Evolutionary conservation across 1,139 yeast species (phyloP).

Genomic region (Pichia sp.): DNA sequence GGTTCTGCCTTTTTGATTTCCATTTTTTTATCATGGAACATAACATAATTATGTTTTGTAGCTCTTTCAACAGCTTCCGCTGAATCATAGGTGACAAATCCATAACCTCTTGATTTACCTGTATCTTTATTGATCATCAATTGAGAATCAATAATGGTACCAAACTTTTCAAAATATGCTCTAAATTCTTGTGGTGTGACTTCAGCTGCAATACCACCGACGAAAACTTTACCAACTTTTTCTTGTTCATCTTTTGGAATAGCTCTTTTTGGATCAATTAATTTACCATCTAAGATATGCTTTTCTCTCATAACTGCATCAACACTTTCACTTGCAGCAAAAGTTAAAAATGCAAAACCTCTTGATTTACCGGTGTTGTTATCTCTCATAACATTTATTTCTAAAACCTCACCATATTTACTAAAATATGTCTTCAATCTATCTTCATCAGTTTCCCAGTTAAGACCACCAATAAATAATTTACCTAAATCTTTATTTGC

Average conservation of each 20-base stretch:
- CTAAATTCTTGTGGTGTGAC: constrained; percentile 90
- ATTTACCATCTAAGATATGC: constrained; percentile 91
- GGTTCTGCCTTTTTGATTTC: constrained; percentile 99
- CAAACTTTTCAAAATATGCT: constrained; percentile 82
- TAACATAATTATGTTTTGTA: constrained; percentile 73
- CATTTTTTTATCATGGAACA: constrained; percentile 83
- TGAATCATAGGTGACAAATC: constrained; percentile 92
- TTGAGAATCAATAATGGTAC: constrained; percentile 93
- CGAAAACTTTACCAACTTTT: constrained; percentile 93
- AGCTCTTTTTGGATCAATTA: constrained; percentile 96
- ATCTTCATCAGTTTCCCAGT: constrained; percentile 97
- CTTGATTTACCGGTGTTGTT: constrained; percentile 84
- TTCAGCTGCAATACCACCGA: constrained; percentile 96
- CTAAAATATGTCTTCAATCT: constrained; percentile 73
- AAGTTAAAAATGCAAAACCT: constrained; percentile 94
- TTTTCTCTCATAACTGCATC: constrained; percentile 83
- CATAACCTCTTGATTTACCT: constrained; percentile 96
- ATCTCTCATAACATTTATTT: constrained; percentile 93
- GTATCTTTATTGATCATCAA: constrained; percentile 97
- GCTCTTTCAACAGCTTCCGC: constrained; percentile 94
- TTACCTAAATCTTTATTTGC: constrained; percentile 56
- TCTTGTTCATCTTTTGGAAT: constrained; percentile 98
- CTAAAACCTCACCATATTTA: constrained; percentile 85
- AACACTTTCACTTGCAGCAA: constrained; percentile 74
- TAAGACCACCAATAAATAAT: constrained; percentile 96